Conservation (phyloP, 2,329 filamentous ascomycete species). For the Arthrobotrys conoides region DNA sequence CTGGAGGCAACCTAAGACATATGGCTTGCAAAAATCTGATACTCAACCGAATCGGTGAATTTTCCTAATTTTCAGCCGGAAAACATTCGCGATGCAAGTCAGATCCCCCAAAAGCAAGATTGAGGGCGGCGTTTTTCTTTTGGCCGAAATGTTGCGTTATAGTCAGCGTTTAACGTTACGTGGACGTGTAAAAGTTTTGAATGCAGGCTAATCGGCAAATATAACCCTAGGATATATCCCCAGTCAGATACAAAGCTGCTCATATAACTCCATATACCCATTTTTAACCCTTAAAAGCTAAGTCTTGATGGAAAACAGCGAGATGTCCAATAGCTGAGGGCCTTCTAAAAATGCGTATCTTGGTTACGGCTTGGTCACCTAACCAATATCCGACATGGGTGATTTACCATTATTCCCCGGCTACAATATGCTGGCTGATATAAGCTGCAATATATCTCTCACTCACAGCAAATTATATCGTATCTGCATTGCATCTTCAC, state of each 20-base stretch:
- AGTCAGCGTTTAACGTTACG: slow-evolving; percentile 16
- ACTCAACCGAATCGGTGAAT: slow-evolving; percentile 49
- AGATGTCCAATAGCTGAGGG: slow-evolving; percentile 29
- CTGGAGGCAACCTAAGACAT: not conserved
- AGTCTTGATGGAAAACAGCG: not conserved
- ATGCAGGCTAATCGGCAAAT: slow-evolving; percentile 58
- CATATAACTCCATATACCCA: slow-evolving; percentile 23
- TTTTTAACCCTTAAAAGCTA: slow-evolving; percentile 32
- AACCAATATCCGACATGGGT: slow-evolving; percentile 33
- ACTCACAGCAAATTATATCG: slow-evolving; percentile 39
- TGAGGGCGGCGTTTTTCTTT: slow-evolving; percentile 20
- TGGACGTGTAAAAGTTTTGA: slow-evolving; percentile 13
- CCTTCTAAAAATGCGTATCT: slow-evolving; percentile 45
- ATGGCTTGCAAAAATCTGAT: slow-evolving; percentile 6
- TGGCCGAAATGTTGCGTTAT: slow-evolving; percentile 16
- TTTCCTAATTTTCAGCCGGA: slow-evolving; percentile 33
- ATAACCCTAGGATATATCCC: slow-evolving; percentile 13
- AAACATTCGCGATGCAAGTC: slow-evolving; percentile 26
- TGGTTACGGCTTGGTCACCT: slow-evolving; percentile 35
- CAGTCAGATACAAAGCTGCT: not conserved
- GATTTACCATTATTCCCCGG: slow-evolving; percentile 46
- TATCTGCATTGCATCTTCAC: slow-evolving; percentile 22
- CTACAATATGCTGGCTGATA: slow-evolving; percentile 46
- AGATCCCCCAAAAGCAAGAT: slow-evolving; percentile 19
- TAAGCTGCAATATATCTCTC: slow-evolving; percentile 48